Evolutionary conservation across 2,329 filamentous ascomycete species (phyloP), one percentile per base, ranked within the genome.

Genomic region (Fusarium cicatricum): DNA sequence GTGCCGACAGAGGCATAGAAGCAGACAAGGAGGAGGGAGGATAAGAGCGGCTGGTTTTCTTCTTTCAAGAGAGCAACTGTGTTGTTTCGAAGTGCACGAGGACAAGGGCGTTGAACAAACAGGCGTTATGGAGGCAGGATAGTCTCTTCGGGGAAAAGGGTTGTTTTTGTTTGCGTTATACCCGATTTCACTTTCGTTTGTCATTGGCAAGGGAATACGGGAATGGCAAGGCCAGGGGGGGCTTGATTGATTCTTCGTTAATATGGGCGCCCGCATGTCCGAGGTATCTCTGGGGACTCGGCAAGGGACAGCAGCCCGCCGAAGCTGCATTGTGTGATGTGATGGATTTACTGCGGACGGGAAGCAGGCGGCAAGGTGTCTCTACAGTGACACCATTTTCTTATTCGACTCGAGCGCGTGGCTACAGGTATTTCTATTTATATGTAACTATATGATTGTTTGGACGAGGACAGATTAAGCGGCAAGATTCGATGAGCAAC

Each of bases 101-200:
- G 26, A 43, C 41, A 55, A 52, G 32, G 58, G 57, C 50, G 57
- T 60, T 65, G 47, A 44, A 46, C 44, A 42, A 50, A 61, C 43
- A 37, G 60, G 60, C 60, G 60, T 63, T 63, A 50, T 41, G 47
- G 58, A 44, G 52, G 48, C 32, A 45, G 44, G 26, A 58, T 46
- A 49, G 31, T 52, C 51, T 62, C 43, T 50, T 59, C 43, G 31
- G 57, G 64, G 60, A 51, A 60, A n/a, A 57, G 37, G 55, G 43
- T 52, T n/a, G n/a, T 34, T 49, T 45, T 70, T 67, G 52, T 61
- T 70, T 69, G 67, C 68, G 68, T 70, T 71, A 71, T 71, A 71
- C 69, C 69, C 69, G 66, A 64, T 60, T 54, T 51, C 54, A 68
- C 56, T 71, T 70, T 67, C 60, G 53, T 70, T 67, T 67, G 52